These are phyloP conservation scores for Henckelia pumila DNA, from an alignment of 257 asterid genomes.

Conservation along the genomic window DNA sequence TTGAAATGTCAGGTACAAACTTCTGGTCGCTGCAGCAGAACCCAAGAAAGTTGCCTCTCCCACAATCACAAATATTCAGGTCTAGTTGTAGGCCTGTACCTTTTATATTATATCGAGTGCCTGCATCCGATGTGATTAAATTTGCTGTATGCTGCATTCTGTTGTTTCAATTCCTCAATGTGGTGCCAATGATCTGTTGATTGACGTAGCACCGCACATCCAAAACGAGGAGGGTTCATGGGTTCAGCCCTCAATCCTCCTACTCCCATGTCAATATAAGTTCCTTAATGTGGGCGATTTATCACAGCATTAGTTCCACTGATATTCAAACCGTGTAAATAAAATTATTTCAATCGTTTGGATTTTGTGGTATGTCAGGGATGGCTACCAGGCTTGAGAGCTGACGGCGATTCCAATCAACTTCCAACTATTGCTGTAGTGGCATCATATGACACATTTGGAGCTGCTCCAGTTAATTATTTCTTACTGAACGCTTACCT, in stretches of 20 bases:
- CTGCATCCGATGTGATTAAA: neutral
- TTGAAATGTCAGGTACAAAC: constrained; percentile 66
- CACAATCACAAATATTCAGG: constrained; percentile 84
- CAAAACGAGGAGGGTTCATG: neutral
- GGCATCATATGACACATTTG: constrained; percentile 98
- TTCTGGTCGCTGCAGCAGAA: constrained; percentile 77
- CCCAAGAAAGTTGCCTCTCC: constrained; percentile 91
- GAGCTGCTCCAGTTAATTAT: constrained; percentile 87
- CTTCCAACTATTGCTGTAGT: constrained; percentile 96
- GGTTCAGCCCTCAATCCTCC: neutral
- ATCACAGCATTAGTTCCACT: constrained; percentile 12
- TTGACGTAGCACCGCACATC: neutral
- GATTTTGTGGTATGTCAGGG: constrained; percentile 56
- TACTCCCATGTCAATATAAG: neutral
- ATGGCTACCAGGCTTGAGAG: constrained; percentile 90
- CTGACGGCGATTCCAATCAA: constrained; percentile 82
- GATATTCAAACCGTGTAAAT: constrained; percentile 19
- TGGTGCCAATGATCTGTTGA: neutral
- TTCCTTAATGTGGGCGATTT: constrained; percentile 9
- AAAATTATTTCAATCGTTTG: constrained; percentile 1
- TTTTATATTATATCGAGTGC: constrained; percentile 19
- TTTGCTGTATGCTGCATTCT: neutral
- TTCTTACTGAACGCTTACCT: constrained; percentile 7
- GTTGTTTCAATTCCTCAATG: constrained; percentile 15
- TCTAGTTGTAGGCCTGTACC: constrained; percentile 19